Evolutionary conservation across 768 basidiomycete species (phyloP).

Genomic region (Mycena vulgaris): DNA sequence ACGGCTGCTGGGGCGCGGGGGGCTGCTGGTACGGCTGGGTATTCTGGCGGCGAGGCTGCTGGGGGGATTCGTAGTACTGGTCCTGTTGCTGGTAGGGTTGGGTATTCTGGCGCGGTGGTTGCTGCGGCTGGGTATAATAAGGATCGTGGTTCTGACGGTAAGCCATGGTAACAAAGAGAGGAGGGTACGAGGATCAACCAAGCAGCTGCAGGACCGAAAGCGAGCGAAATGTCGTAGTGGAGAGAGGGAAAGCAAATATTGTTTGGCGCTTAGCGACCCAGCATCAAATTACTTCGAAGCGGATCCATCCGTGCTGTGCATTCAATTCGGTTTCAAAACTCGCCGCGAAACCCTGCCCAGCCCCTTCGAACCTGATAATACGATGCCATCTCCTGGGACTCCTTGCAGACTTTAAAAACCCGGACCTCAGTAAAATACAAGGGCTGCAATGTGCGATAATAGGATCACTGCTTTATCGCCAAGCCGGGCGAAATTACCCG

Average conservation of each 20-base stretch:
- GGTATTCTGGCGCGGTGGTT: slow-evolving; percentile 25
- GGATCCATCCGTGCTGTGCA: too few relatives aligned
- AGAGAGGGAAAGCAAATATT: slow-evolving; percentile 24
- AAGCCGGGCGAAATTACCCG: background rate
- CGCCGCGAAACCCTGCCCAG: too few relatives aligned
- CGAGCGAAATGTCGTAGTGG: slow-evolving; percentile 19
- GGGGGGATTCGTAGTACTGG: slow-evolving; percentile 34
- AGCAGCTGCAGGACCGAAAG: slow-evolving; percentile 29
- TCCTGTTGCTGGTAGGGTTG: slow-evolving; percentile 38
- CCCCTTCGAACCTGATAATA: too few relatives aligned
- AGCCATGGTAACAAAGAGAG: slow-evolving; percentile 59
- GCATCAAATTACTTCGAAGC: too few relatives aligned
- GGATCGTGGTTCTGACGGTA: slow-evolving; percentile 70
- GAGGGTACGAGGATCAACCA: slow-evolving; percentile 32
- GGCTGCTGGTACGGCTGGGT: slow-evolving; percentile 36
- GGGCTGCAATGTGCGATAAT: background rate
- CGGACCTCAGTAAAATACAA: too few relatives aligned
- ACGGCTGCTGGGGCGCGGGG: slow-evolving; percentile 7
- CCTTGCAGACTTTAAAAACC: too few relatives aligned
- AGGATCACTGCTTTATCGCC: background rate
- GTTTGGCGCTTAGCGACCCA: slow-evolving; percentile 1
- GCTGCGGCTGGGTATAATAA: slow-evolving; percentile 57
- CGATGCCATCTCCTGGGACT: too few relatives aligned
- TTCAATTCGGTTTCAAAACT: too few relatives aligned
- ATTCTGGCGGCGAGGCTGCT: slow-evolving; percentile 39